These are phyloP conservation scores for Cryptosporidium viatorum DNA, from an alignment of 169 alveolate genomes.

Conservation along the genomic window DNA sequence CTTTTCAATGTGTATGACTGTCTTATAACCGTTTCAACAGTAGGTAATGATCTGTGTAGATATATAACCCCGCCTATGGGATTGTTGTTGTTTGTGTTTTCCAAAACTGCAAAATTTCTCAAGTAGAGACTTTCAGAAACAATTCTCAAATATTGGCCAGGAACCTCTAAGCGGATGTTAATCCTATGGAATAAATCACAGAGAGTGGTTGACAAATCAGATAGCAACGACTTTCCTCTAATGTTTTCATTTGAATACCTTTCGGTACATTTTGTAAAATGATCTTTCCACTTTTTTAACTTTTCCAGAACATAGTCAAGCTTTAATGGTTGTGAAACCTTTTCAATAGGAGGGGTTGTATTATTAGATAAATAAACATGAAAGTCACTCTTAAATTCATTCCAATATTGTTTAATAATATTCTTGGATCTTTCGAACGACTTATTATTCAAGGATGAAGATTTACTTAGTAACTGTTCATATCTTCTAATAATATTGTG, in stretches of 20 bases:
- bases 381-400: constrained; percentile 76
- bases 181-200: constrained; percentile 78
- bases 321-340: constrained; percentile 42
- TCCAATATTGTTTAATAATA: constrained; percentile 74
- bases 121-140: constrained; percentile 73
- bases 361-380: constrained; percentile 3
- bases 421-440: constrained; percentile 75
- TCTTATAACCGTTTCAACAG: constrained; percentile 66
- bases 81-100: constrained; percentile 28
- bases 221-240: constrained; percentile 56
- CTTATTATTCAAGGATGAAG: constrained; percentile 27
- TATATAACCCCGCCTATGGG: constrained; percentile 77
- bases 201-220: constrained; percentile 78
- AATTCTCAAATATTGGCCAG: constrained; percentile 77
- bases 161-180: constrained; percentile 78
- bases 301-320: constrained; percentile 77
- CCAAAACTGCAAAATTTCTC: constrained; percentile 71
- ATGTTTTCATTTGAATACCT: constrained; percentile 22
- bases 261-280: constrained; percentile 74
- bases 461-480: constrained; percentile 38
- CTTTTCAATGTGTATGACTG: constrained; percentile 78
- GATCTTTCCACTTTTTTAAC: constrained; percentile 81
- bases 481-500: constrained; percentile 75
- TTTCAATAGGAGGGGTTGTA: constrained; percentile 25
- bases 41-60: constrained; percentile 76